These are phyloP conservation scores for Neostapfia colusana DNA, from an alignment of 176 grass and related monocot species.

Conservation along the genomic window DNA sequence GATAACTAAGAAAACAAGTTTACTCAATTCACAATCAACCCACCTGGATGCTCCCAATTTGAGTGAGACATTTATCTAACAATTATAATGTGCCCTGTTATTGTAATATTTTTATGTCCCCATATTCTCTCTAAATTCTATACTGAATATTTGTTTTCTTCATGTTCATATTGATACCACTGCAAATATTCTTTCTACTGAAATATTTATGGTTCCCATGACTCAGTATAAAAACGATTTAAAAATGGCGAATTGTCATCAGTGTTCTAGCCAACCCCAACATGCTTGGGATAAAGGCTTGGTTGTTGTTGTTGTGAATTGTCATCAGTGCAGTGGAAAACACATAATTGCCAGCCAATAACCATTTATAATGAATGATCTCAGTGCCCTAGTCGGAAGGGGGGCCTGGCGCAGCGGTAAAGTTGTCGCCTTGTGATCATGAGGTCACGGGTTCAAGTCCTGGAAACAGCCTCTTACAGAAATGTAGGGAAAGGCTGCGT, in stretches of 20 bases:
- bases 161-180: background rate
- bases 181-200: background rate
- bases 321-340: background rate
- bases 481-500: no score
- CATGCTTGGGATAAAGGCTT: no score
- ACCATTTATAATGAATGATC: background rate
- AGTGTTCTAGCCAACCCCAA: no score
- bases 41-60: constrained; percentile 15
- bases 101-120: background rate
- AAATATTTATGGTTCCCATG: constrained; percentile 1
- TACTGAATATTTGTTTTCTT: background rate
- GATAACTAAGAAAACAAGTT: constrained; percentile 17
- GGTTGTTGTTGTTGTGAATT: no score
- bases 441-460: no score
- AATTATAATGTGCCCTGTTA: background rate
- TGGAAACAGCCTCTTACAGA: no score
- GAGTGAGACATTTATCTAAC: background rate
- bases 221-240: constrained; percentile 20
- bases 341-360: constrained; percentile 6
- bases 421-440: no score
- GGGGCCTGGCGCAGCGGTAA: no score
- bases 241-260: background rate
- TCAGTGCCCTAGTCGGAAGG: no score
- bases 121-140: background rate
- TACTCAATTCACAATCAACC: background rate